phyloP scores from a whole-genome alignment of 2,329 filamentous ascomycete species.

The Aspergillus bombycis region DNA sequence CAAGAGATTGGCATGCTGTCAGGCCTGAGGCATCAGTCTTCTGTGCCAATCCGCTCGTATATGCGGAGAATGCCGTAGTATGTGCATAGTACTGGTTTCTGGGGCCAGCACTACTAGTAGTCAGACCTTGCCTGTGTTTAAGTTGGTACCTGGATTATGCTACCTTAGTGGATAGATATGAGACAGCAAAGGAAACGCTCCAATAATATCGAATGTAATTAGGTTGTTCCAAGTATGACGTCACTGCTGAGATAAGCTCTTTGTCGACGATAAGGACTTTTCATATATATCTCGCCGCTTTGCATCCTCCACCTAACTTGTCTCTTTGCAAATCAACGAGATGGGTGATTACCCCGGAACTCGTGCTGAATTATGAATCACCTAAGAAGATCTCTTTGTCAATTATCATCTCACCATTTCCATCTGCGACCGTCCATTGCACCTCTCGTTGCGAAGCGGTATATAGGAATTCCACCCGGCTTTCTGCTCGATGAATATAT shows the following conservation, averaged over 20 bases:
- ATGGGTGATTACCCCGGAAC: not conserved
- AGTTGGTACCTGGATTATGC: not conserved
- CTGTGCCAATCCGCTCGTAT: not conserved
- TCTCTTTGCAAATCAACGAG: not conserved
- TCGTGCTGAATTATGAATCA: not conserved
- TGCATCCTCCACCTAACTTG: not conserved
- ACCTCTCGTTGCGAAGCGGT: slow-evolving; percentile 29
- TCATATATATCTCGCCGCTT: not conserved
- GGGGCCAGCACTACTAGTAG: no score
- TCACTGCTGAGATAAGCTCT: slow-evolving; percentile 22
- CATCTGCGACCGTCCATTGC: not conserved
- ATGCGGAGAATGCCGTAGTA: not conserved
- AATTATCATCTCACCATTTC: not conserved
- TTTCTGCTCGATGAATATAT: slow-evolving; percentile 77
- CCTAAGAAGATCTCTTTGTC: not conserved
- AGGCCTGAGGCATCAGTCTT: not conserved
- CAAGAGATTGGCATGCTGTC: no score
- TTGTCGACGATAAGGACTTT: slow-evolving; percentile 7
- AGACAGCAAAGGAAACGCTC: not conserved
- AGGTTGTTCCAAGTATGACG: slow-evolving; percentile 14
- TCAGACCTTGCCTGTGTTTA: not conserved
- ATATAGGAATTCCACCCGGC: slow-evolving; percentile 58
- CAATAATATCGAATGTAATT: not conserved
- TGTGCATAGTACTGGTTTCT: no score
- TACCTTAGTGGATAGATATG: no score